These are phyloP conservation scores for Talaromyces sp. DNA, from an alignment of 2,329 filamentous ascomycete genomes.

Conservation along the genomic window DNA sequence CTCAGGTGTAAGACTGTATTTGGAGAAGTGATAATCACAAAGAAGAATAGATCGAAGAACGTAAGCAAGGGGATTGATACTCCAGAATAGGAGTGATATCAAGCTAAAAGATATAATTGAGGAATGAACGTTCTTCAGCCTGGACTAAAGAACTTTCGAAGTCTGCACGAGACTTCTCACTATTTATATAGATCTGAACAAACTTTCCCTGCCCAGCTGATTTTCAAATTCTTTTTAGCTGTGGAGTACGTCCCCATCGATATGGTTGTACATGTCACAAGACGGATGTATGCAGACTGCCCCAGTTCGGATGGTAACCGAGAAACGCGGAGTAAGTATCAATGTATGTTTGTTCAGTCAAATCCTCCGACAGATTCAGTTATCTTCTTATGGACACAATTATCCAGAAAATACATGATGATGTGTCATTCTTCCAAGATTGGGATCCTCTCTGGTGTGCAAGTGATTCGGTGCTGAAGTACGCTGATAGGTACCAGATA, in stretches of 20 bases:
- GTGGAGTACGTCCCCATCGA: neutral
- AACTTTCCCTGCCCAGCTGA: neutral
- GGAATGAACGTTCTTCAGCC: neutral
- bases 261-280: neutral
- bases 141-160: neutral
- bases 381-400: neutral
- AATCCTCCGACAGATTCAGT: neutral
- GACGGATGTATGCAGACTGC: neutral
- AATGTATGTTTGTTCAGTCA: neutral
- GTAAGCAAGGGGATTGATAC: neutral
- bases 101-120: neutral
- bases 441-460: neutral
- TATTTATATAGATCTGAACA: neutral
- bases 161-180: neutral
- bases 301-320: neutral
- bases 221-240: neutral
- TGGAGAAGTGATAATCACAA: neutral
- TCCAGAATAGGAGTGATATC: neutral
- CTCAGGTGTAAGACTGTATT: neutral
- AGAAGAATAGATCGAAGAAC: neutral
- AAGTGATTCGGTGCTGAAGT: neutral
- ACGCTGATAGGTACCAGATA: neutral
- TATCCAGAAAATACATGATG: neutral
- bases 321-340: neutral
- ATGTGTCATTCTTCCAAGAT: neutral